Evolutionary conservation across 1,284 basidiomycete species (phyloP).

Genomic region (Entoloma clypeatum): DNA sequence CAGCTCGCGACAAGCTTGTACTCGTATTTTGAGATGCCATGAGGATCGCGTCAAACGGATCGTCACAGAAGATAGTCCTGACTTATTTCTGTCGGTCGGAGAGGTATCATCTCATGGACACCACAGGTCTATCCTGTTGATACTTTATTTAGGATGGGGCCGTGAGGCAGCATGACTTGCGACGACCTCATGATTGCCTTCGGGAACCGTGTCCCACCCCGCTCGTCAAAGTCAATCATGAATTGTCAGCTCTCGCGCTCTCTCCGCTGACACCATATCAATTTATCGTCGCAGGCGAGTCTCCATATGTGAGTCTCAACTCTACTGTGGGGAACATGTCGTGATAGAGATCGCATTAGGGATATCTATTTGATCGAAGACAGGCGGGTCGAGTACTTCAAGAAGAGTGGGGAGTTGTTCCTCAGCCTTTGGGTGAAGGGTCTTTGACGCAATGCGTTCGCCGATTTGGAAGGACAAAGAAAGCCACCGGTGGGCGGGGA

Average conservation of each 20-base stretch:
- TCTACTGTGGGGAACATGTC: background rate
- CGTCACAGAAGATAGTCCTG: conserved; percentile 78
- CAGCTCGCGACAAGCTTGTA: conserved; percentile 41
- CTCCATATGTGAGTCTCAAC: conserved; percentile 52
- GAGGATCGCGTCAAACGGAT: conserved; percentile 72
- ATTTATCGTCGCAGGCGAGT: conserved; percentile 72
- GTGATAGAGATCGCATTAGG: conserved; percentile 42
- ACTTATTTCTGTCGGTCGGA: conserved; percentile 80
- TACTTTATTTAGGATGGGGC: conserved; percentile 39
- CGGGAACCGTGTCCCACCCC: conserved; percentile 60
- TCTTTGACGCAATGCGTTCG: conserved; percentile 76
- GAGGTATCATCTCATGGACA: conserved; percentile 49
- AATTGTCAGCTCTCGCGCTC: conserved; percentile 61
- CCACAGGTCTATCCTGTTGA: conserved; percentile 4
- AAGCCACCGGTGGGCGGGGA: conserved; percentile 24
- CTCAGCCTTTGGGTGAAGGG: conserved; percentile 37
- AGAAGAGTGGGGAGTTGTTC: conserved; percentile 71
- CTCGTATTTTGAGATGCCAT: conserved; percentile 68
- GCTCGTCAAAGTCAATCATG: conserved; percentile 55
- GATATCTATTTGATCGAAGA: conserved; percentile 86
- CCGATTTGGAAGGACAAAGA: conserved; percentile 65
- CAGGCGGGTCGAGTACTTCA: conserved; percentile 63
- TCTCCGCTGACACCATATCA: conserved; percentile 72
- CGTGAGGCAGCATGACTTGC: conserved; percentile 82
- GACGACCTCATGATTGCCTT: conserved; percentile 62